Conservation (phyloP, 2,329 filamentous ascomycete species). For the Epichloe coenophiala region DNA sequence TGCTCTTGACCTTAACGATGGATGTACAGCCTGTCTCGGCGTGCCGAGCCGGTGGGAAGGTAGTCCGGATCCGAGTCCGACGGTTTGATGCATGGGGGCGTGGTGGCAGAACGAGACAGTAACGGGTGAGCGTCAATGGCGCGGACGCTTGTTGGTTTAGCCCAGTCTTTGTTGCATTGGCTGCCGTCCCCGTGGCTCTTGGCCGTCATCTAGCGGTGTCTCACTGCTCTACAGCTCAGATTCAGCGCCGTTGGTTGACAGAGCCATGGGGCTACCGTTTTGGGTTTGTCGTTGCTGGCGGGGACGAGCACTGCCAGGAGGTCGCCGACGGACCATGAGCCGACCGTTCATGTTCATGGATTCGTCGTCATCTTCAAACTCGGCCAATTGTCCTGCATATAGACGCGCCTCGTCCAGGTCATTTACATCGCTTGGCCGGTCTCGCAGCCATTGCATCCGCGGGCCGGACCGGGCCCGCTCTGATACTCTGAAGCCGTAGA, state of each 20-base stretch:
- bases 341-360: conserved; percentile 30
- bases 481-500: conserved; percentile 92
- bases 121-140: not conserved
- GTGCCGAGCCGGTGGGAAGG: not conserved
- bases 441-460: conserved; percentile 91
- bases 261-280: conserved; percentile 43
- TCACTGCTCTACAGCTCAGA: conserved; percentile 33
- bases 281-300: conserved; percentile 31
- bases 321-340: conserved; percentile 28
- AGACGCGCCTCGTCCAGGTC: conserved; percentile 69
- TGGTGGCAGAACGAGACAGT: not conserved
- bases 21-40: not conserved
- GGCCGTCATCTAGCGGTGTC: not conserved
- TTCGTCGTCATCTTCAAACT: conserved; percentile 47
- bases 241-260: conserved; percentile 43
- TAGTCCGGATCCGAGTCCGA: not conserved
- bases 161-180: not conserved
- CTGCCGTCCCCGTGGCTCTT: not conserved
- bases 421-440: conserved; percentile 64
- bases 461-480: conserved; percentile 83
- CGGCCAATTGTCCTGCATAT: conserved; percentile 38
- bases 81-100: not conserved
- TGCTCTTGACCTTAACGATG: not conserved
- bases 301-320: conserved; percentile 26
- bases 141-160: not conserved